Base-by-base conservation (phyloP, 345 rosid genomes). In the Theobroma cacao region DNA sequence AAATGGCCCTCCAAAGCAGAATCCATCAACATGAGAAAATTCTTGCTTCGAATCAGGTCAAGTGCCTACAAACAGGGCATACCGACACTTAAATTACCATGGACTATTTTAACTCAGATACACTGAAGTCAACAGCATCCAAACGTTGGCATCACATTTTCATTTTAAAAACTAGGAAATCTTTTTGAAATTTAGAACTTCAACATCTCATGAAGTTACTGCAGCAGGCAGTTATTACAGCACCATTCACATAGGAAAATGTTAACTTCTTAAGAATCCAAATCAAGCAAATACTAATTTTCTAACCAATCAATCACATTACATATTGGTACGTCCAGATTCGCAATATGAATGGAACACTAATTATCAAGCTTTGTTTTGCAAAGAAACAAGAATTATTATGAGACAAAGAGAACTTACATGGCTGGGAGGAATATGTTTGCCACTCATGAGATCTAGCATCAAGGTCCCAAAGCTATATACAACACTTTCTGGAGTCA, bases 401-500 rank as follows among this genome's bases (percentile, higher is more conserved):
- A 71, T 43, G 64, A 66, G 58, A 80, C 75, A 68, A 66, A 50
- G 62, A 84, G 22, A 86, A 63, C 22, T 87, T 90, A 97, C 99
- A 87, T 97, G 99, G 78, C 92, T 94, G 3, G 98, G 99, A 72
- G 99, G 99, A 79, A 96, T 96, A 88, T 92, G 99, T 80, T 89
- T 96, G 80, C 98, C 99, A 72, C 99, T 91, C 77, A 94, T 89
- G 85, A 97, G 98, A 89, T 94, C 99, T 33, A 97, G 90, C 81
- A 97, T 79, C 86, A 97, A 79, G 73, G 98, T 97, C 17, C 99
- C 99, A 72, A 97, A 97, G 90, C 99, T 93, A 88, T 94, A 97
- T 53, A 92, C 93, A 26, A 94, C 95, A 82, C 99, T 97, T 81
- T 94, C 99, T 4, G 90, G 80, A 45, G 92, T 90, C 85, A 97